A percentile compares a stretch with the other conserved stretches of the same genome.
phyloP scores from a whole-genome alignment of 805 yeast species.

The Cyberlindnera mycetangii region DNA sequence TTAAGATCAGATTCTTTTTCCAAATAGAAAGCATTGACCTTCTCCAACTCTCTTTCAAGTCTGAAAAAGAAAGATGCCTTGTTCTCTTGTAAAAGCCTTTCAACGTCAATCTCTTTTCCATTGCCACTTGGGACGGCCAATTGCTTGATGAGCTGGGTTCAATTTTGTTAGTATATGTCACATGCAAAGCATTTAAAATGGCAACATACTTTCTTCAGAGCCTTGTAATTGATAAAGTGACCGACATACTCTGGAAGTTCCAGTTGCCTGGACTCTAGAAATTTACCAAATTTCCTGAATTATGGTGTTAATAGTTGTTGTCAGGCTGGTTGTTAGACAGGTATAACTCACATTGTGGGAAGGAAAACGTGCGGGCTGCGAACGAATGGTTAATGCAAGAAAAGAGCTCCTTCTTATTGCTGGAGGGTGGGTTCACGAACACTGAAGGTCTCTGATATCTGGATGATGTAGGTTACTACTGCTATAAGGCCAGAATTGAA shows the following conservation, averaged over 20 bases:
- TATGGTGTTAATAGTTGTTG: neutral
- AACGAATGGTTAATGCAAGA: too few relatives aligned
- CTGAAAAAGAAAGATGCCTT: constrained; percentile 86
- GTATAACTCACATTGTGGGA: constrained; percentile 3
- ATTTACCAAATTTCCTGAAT: constrained; percentile 89
- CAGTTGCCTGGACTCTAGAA: constrained; percentile 88
- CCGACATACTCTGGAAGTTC: constrained; percentile 95
- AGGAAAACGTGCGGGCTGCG: neutral
- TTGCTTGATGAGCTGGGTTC: constrained; percentile 62
- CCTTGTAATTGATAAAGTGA: constrained; percentile 92
- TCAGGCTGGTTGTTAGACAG: neutral
- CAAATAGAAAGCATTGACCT: constrained; percentile 87
- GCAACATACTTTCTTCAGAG: constrained; percentile 60
- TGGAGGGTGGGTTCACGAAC: too few relatives aligned
- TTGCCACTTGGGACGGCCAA: constrained; percentile 47
- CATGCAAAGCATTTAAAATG: neutral
- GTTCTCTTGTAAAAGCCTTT: constrained; percentile 72
- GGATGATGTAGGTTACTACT: neutral
- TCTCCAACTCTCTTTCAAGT: constrained; percentile 91
- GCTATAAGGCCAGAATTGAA: neutral
- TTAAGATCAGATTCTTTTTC: constrained; percentile 89
- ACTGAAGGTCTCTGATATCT: too few relatives aligned
- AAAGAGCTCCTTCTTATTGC: neutral
- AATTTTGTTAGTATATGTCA: constrained; percentile 4
- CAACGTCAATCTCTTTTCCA: constrained; percentile 32